Evolutionary conservation across 1,139 yeast genomes (phyloP), one percentile per base, ranked within the genome.

Genomic region (Kodamaea sp.): DNA sequence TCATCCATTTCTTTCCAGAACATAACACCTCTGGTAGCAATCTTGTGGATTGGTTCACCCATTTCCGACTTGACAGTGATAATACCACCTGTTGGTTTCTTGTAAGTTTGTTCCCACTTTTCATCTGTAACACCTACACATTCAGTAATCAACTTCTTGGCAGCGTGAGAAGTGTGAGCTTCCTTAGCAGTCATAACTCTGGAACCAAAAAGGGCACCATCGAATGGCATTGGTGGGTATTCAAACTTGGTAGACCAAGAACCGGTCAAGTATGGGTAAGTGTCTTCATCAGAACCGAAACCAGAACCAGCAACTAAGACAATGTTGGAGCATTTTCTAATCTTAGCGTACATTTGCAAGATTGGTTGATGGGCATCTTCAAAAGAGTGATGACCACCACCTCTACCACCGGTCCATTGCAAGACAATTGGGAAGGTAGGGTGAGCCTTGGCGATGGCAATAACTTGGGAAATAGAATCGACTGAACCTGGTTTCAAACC

Each of bases 381-480:
- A 61, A 82, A 92, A 42, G 97, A 90, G 68, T 92, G 99, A 65
- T 92, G 99, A 60, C 99, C 99, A 78, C 99, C 99, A 72, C 97
- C 99, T 79, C 99, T 90, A 65, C 99, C 99, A 78, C 97, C 98
- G 48, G 99, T 92, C 99, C 99, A 92, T 75, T 92, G 98, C 55
- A 92, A 73, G 42, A 92, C 90, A 57, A 92, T 87, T 50, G 98
- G 98, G 89, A 94, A 92, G 46, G 63, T 70, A 52, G 98, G 98
- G 68, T 90, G 95, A 38, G 95, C 90, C 63, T 87, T 89, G 37
- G 99, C 98, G 60, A 92, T 92, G 44, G 84, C 70, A 54, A 92
- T 81, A 49, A 82, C 88, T 64, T 85, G 94, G 49, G 81, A 75
- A 55, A 92, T 89, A 33, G 97, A 87, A 52, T 92, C 98, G 45